Conservation (phyloP, 306 rosid species). For the Senna siamea region DNA sequence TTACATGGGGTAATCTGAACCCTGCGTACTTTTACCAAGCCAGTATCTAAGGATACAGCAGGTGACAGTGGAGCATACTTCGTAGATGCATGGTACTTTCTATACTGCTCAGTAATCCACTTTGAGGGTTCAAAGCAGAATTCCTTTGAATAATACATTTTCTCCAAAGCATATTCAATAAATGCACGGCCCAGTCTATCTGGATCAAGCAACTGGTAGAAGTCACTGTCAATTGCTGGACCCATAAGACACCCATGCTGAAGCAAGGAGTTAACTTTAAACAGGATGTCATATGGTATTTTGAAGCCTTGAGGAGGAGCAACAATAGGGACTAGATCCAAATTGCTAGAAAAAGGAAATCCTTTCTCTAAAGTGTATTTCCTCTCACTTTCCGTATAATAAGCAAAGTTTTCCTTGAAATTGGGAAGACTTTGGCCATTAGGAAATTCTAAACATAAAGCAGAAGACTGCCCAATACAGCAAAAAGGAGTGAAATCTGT, state of each 20-base stretch:
- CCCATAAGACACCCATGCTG: constrained; percentile 75
- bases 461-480: constrained; percentile 73
- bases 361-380: constrained; percentile 50
- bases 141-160: constrained; percentile 58
- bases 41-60: constrained; percentile 57
- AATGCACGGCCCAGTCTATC: constrained; percentile 19
- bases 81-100: constrained; percentile 34
- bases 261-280: constrained; percentile 72
- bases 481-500: constrained; percentile 66
- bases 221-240: constrained; percentile 53
- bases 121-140: constrained; percentile 67
- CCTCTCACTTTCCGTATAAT: constrained; percentile 51
- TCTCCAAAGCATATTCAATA: constrained; percentile 67
- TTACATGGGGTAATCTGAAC: constrained; percentile 78
- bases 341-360: constrained; percentile 48
- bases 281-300: constrained; percentile 69
- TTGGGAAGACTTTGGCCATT: constrained; percentile 50
- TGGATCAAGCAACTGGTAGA: constrained; percentile 73
- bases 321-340: constrained; percentile 64
- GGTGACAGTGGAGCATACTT: constrained; percentile 52
- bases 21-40: constrained; percentile 75
- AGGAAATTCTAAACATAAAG: constrained; percentile 73
- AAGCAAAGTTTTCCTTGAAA: constrained; percentile 63
- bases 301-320: constrained; percentile 54
- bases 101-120: constrained; percentile 68